Base-by-base conservation (phyloP, 352 stramenopile genomes). In the Plasmopara halstedii region DNA sequence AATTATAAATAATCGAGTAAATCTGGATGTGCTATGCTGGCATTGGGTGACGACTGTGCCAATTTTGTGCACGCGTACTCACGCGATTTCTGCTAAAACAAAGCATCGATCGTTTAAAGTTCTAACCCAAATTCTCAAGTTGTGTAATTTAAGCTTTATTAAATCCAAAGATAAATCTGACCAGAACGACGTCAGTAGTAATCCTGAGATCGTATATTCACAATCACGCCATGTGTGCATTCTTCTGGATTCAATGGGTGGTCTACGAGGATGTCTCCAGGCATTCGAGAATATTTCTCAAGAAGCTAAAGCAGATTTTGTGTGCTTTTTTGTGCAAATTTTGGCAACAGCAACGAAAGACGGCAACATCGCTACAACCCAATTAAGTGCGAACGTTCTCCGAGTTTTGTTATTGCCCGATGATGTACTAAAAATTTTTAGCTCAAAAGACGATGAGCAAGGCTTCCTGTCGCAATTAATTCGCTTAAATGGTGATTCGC, bases 1-100 rank as follows among this genome's bases (percentile, higher is more conserved):
- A 15, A 27, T 35, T 42, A 37, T 27, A 34, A 21, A 43, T 29
- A 31, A 32, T 17, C 1, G 17, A 31, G 52, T 22, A 25, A 45
- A 34, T 6, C 4, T 72, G 4, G 49, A 66, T 17, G 62, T 73
- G 46, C 13, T 85, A 1, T 60, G 52, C n/a, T 89, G 78, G 78
- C 74, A 89, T 39, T 89, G 74, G 78, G 70, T 64, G 11, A 47
- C 61, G 20, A 62, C 56, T 1, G 63, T 50, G 7, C 42, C 70
- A 51, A 53, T 82, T 32, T 18, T 87, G 45, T 85, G 74, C 46
- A 58, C 66, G 3, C 68, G 78, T 13, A 74, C 62, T 33, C 50
- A 67, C 7, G 34, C 18, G 29, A 53, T 58, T 1, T 49, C 64
- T n/a, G 22, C 39, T 2, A 53, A 67, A 14, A 53, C 56, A 42